Conservation (phyloP, 2,329 filamentous ascomycete species). For the Neonectria neomacrospora region DNA sequence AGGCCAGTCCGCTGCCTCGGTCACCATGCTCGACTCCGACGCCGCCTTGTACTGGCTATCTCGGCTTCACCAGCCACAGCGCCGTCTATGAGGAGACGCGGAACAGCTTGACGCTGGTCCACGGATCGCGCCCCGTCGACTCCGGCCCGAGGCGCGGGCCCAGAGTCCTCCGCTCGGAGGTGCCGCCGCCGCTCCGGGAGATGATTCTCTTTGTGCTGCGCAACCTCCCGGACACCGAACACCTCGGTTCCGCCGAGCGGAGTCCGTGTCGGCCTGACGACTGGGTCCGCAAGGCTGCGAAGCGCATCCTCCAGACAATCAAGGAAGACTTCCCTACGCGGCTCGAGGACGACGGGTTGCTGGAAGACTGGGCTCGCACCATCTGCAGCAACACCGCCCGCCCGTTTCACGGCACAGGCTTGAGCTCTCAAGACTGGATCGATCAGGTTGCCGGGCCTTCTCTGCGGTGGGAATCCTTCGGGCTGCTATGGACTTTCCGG, state of each 20-base stretch:
- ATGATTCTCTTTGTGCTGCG: constrained; percentile 53
- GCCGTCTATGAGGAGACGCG: constrained; percentile 56
- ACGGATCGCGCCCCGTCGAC: constrained; percentile 36
- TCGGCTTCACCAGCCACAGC: constrained; percentile 58
- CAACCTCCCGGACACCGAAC: constrained; percentile 46
- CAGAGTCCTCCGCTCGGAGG: constrained; percentile 22
- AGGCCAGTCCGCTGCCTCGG: constrained; percentile 21
- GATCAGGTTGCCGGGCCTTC: constrained; percentile 52
- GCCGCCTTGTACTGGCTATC: constrained; percentile 49
- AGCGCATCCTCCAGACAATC: constrained; percentile 47
- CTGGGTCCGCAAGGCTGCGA: constrained; percentile 48
- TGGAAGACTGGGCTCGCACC: constrained; percentile 51
- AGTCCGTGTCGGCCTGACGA: constrained; percentile 40
- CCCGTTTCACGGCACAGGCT: constrained; percentile 50
- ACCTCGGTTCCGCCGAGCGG: constrained; percentile 38
- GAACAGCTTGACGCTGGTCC: constrained; percentile 51
- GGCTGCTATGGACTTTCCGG: constrained; percentile 49
- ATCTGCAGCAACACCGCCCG: constrained; percentile 53
- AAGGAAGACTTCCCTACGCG: constrained; percentile 47
- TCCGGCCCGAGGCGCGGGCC: constrained; percentile 10
- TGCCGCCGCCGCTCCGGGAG: constrained; percentile 48
- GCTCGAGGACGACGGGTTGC: constrained; percentile 42
- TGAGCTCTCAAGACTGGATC: constrained; percentile 51
- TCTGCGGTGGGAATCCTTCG: constrained; percentile 58
- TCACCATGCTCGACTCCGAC: constrained; percentile 31